Evolutionary conservation across 2,329 filamentous ascomycete genomes (phyloP), one percentile per base, ranked within the genome.

Genomic region (Bipolaris bicolor): DNA sequence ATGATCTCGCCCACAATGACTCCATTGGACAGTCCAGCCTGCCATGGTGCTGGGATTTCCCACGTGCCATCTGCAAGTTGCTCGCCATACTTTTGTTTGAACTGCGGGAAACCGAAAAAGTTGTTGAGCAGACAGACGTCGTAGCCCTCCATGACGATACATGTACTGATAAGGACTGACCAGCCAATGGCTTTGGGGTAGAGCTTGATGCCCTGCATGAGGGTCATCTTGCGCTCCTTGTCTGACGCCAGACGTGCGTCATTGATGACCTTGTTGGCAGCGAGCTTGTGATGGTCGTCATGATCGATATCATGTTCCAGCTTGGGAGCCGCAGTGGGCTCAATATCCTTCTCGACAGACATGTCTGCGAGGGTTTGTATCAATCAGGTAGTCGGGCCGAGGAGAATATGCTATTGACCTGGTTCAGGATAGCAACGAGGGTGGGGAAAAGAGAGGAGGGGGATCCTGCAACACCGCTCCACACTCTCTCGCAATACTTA

Each of bases 71-170:
- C 71, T 4, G 73, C 64, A 16, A 74, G 70, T 45, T 75, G 68
- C 52, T 76, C 72, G 52, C 80, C 80, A 54, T 79, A 82, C 58
- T 80, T 79, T 41, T 66, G 62, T 55, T 82, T 80, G 74, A 82
- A 82, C 18, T 76, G 72, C 9, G 79, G 77, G 56, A 81, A 80
- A 26, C 72, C 80, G 60, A 86, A 93, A 71, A 95, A 92, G 77
- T 93, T 93, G 80, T 89, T 91, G 68, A 95, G 86, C 51, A 96
- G 80, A 68, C 86, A 88, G 57, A 95, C 82, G 72, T 96, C 91
- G 79, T 93, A 96, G 33, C 91, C 92, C 76, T 96, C 92, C 92
- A 97, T 97, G 68, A 86, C 87, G 70, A 96, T 95, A 73, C 90
- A 93, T 0, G 91, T 94, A n/a, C 90, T 94, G 76, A 97, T 93